Evolutionary conservation across 176 grass and related monocot genomes (phyloP), one percentile per base, ranked within the genome.

Genomic region (Cenchrus fungigraminus): DNA sequence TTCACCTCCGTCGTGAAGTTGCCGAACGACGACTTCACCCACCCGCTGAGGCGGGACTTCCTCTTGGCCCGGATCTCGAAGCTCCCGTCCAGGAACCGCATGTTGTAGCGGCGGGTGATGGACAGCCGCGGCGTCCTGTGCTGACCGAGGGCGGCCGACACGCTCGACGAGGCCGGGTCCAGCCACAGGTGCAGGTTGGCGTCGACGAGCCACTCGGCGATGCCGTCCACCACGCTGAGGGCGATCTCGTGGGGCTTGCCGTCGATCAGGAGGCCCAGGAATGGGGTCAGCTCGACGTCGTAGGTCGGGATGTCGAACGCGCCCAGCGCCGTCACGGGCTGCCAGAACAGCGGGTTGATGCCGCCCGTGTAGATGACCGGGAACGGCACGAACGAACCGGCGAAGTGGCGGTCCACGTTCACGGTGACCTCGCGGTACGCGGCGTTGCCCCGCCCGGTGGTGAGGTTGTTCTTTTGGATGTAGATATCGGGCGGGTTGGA

Each of bases 331-430:
- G 89, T 79, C 81, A 95, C 89, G 4, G 96, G 96, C 58, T 89
- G 89, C 96, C 96, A 98, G 83, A 93, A 95, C 20, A 94, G 80
- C n/a, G 96, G 96, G 77, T 98, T 98, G 77, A 98, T 94, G 57
- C 96, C 96, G 69, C 96, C 89, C 12, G 91, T 89, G 87, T 95
- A 98, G 73, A 98, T 87, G 16, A 98, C 96, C 0, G 96, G 96
- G 81, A 98, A 92, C 5, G 96, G 96, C 32, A 94, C 87, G 74
- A 98, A 82, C 11, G 93, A 95, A 42, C 96, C 93, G 22, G 86
- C 96, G 73, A 92, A 89, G 16, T 46, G 71, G 25, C 79, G 37
- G 71, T 98, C 93, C 2, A 98, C 75, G n/a, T 69, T 87, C 2
- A 86, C 93, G 29, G 91, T 85, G 0, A 98, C 81, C 90, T 98